Base-by-base conservation (phyloP, 129 eudicot genomes). In the Chrysanthemum lavandulifolium region DNA sequence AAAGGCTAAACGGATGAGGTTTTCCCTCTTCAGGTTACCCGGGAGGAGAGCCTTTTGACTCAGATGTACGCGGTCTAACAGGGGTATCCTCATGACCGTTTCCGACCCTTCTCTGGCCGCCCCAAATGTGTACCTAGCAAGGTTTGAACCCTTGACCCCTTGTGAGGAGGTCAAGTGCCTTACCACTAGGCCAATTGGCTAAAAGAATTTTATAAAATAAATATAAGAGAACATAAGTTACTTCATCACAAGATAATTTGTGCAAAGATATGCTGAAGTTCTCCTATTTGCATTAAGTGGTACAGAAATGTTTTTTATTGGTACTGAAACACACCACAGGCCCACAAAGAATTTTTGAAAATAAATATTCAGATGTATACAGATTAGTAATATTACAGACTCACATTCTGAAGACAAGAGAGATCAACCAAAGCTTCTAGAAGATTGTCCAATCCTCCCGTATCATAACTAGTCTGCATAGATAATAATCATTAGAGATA, bases 371-470 rank as follows among this genome's bases (percentile, higher is more conserved):
- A 33, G 71, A 25, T 48, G 68, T 45, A 76, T 48, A 8, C 23
- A 57, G 68, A 9, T 57, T 57, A 13, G 3, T 47, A 31, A 64
- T 31, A 13, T 53, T 69, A 49, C 45, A 15, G 31, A 81, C 97
- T 84, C 80, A 91, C 97, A 76, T 88, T 82, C 78, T 86, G 67
- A 52, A 86, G 90, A 77, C 74, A 58, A 76, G 90, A 86, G 55
- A 88, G 84, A 79, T 84, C 92, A 73, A 76, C 75, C 76, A 91
- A 60, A 23, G 90, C 91, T 78, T 80, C 81, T 51, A 88, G 65
- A 53, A 91, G 64, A 61, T 82, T 84, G 54, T 78, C 81, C 82
- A 84, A 52, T 79, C 73, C 83, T 64, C 79, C 87, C 21, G 72
- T 72, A 52, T 81, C 92, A 82, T 79, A 67, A 76, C 80, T 76